Evolutionary conservation across 1,284 basidiomycete species (phyloP), one percentile per base, ranked within the genome.

Genomic region (Boletus austroedulis): DNA sequence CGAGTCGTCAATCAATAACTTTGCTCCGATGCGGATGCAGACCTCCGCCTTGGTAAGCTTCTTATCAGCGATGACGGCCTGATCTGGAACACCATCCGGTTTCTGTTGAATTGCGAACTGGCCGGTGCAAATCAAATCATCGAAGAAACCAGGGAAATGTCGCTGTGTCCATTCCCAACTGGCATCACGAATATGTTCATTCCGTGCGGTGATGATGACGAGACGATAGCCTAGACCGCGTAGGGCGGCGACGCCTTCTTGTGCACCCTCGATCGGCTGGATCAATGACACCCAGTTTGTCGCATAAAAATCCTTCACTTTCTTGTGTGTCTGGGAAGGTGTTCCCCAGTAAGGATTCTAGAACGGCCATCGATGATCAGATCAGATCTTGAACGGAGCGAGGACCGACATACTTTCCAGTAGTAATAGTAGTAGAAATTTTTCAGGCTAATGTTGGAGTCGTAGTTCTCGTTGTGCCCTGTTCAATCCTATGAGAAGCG

Each of bases 1-100:
- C 5, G 88, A 90, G 74, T 93, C 90, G 74, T 93, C 90, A 57
- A 92, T 84, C 51, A 92, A 75, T 41, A 92, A 70, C 48, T 80
- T 76, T 19, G 89, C 87, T 26, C 79, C 77, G 17, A 90, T 75
- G 59, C 82, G 79, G 51, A 81, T 74, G 68, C 89, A 89, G 47
- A 89, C 88, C 67, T 90, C 83, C 24, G 86, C 84, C 71, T 92
- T 91, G 54, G 81, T 83, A 36, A 87, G 71, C 66, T 83, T 86
- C 55, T 82, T 85, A 29, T 81, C 73, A 26, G 84, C 73, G 19
- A 38, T 41, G 54, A 83, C 77, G 46, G 74, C 71, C 9, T 77
- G 75, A 10, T 67, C 68, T 19, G 75, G 46, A n/a, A 36, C 44
- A 28, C 50, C 61, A 23, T 68, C 61, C 34, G 51, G 26, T 43